Base-by-base conservation (phyloP, 345 rosid genomes). In the Cardiospermum halicacabum region DNA sequence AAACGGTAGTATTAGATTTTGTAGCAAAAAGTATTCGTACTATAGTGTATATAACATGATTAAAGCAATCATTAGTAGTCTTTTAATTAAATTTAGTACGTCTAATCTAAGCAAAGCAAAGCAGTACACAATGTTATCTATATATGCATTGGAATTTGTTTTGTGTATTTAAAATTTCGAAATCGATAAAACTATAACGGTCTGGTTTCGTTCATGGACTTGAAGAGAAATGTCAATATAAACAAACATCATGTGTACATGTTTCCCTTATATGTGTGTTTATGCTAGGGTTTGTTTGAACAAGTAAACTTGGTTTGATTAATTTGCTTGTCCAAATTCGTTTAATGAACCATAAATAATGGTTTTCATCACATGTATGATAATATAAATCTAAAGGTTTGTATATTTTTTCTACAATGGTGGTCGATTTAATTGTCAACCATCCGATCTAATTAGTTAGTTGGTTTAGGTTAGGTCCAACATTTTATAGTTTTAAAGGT, bases 251-350 rank as follows among this genome's bases (percentile, higher is more conserved):
- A 34, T 34, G 39, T 2, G 39, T 7, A 2, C 55, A 21, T 50
- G 13, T 13, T 50, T 50, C 15, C 55, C 15, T 26, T 53, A 18
- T 16, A 53, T 22, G 56, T 22, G 56, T 51, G 11, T 22, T 25
- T 12, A 16, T 58, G 48, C 47, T 22, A 13, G 11, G 4, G 3
- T 18, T 66, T 21, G 10, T 45, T 3, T 15, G 37, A 34, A 1
- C 37, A 34, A 34, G 3, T 9, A 51, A n/a, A 24, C 7, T 30
- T 34, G 37, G 9, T 43, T 61, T 48, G 11, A 56, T 43, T 48
- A n/a, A 56, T 43, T 56, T 26, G 10, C 22, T 12, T 34, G 61
- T 58, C 69, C 65, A 48, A 58, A 51, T 64, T 30, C 65, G 58
- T 56, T 39, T 30, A 32, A 31, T 16, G 11, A 56, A 31, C 59